Percentiles rank a stretch among this genome's conserved stretches.
These are phyloP conservation scores for Phialocephala sp. DNA, from an alignment of 2,329 filamentous ascomycete species.

Conservation along the genomic window DNA sequence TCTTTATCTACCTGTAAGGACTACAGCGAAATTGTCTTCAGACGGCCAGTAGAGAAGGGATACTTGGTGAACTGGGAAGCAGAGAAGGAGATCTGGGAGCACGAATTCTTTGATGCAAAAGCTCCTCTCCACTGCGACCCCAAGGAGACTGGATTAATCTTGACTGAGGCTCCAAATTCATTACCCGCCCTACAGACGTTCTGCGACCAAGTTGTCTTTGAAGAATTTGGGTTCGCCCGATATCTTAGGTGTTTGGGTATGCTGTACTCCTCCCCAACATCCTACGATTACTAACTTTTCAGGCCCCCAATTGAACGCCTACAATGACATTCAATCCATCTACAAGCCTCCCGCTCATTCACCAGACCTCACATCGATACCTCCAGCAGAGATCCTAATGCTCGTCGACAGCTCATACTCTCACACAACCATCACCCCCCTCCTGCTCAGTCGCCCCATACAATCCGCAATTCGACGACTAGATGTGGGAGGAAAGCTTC, in stretches of 20 bases:
- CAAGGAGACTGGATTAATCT: slow-evolving; percentile 78
- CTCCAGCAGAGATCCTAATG: slow-evolving; percentile 80
- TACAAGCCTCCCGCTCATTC: slow-evolving; percentile 65
- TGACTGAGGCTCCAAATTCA: slow-evolving; percentile 86
- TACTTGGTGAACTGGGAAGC: slow-evolving; percentile 97
- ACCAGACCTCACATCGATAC: slow-evolving; percentile 46
- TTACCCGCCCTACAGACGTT: slow-evolving; percentile 83
- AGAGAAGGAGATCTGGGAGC: slow-evolving; percentile 94
- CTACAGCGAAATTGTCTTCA: slow-evolving; percentile 86
- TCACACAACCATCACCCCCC: slow-evolving; percentile 86
- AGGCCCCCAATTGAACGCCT: slow-evolving; percentile 81
- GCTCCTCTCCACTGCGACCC: slow-evolving; percentile 75
- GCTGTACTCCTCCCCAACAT: slow-evolving; percentile 14
- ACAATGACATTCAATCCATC: slow-evolving; percentile 75
- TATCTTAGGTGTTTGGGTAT: slow-evolving; percentile 73
- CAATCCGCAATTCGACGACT: slow-evolving; percentile 83
- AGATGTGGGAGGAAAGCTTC: slow-evolving; percentile 88
- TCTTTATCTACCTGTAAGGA: slow-evolving; percentile 82
- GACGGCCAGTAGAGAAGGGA: slow-evolving; percentile 90
- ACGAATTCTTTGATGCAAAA: slow-evolving; percentile 77
- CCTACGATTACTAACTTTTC: not conserved
- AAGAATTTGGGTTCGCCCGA: slow-evolving; percentile 91
- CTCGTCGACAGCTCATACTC: slow-evolving; percentile 93
- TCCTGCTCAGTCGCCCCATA: slow-evolving; percentile 80
- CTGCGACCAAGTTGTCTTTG: slow-evolving; percentile 95